These are phyloP conservation scores for Pseudocercospora vitis DNA, from an alignment of 2,329 filamentous ascomycete species.

Conservation along the genomic window DNA sequence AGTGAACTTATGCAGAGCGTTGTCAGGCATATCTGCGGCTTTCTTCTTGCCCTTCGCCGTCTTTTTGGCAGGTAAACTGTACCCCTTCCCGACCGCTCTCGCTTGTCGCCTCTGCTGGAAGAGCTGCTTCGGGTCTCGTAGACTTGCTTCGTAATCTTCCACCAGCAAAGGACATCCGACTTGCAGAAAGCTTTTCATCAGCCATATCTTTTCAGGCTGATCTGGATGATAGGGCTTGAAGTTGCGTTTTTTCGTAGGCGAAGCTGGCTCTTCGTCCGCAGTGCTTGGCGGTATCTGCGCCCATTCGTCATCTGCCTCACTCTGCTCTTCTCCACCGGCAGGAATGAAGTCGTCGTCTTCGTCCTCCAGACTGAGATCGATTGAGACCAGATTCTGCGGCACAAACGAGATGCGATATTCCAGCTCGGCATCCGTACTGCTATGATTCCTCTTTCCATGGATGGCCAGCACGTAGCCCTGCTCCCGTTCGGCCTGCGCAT, in stretches of 20 bases:
- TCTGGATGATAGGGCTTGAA: conserved; percentile 62
- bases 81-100: conserved; percentile 20
- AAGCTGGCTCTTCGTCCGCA: conserved; percentile 35
- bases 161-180: conserved; percentile 65
- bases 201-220: conserved; percentile 66
- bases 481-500: conserved; percentile 49
- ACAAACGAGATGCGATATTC: conserved; percentile 79
- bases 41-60: conserved; percentile 19
- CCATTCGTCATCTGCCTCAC: conserved; percentile 35
- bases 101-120: conserved; percentile 32
- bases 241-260: conserved; percentile 48
- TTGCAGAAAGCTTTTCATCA: conserved; percentile 64
- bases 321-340: conserved; percentile 35
- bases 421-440: conserved; percentile 69
- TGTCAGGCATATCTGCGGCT: conserved; percentile 13
- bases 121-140: conserved; percentile 32
- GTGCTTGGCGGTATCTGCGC: conserved; percentile 24
- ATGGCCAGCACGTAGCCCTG: conserved; percentile 63
- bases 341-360: conserved; percentile 56
- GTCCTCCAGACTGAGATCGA: conserved; percentile 74
- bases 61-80: conserved; percentile 27
- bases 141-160: conserved; percentile 62
- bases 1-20: conserved; percentile 17
- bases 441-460: conserved; percentile 66
- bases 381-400: conserved; percentile 72